Percentiles rank a stretch among this genome's conserved stretches.
Conservation (phyloP, 768 basidiomycete species). For the Tylopilus felleus region DNA sequence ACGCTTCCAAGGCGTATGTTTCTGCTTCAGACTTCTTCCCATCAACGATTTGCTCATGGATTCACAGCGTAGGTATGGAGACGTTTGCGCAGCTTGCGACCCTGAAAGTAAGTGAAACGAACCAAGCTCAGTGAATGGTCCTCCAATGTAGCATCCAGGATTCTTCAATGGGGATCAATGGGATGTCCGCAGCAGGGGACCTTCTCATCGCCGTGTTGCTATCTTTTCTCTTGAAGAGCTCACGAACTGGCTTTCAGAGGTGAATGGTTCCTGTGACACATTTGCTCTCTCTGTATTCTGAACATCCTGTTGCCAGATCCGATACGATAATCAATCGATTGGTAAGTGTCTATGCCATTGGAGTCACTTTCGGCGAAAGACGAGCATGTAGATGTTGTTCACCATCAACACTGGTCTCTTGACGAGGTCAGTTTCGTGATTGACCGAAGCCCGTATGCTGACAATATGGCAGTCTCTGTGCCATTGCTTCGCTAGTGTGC, state of each 20-base stretch:
- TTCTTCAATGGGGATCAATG: conserved; percentile 51
- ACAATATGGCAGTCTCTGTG: conserved; percentile 13
- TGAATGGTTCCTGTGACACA: not conserved
- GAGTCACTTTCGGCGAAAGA: not conserved
- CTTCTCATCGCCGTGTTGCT: conserved; percentile 48
- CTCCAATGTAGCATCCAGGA: conserved; percentile 10
- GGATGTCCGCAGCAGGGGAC: conserved; percentile 45
- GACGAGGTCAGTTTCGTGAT: conserved; percentile 26
- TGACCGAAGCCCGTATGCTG: not conserved
- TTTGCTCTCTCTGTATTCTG: not conserved
- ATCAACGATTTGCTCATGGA: conserved; percentile 6
- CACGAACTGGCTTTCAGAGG: conserved; percentile 53
- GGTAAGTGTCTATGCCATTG: conserved; percentile 6
- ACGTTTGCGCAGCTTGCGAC: conserved; percentile 38
- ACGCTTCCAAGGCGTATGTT: conserved; percentile 35
- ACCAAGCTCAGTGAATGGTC: not conserved
- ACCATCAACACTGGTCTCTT: conserved; percentile 42
- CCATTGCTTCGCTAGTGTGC: not conserved
- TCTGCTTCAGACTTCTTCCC: not conserved
- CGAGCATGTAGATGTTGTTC: conserved; percentile 44
- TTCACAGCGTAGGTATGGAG: conserved; percentile 22
- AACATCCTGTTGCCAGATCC: conserved; percentile 25
- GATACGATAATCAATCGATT: conserved; percentile 52
- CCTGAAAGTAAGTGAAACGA: conserved; percentile 37
- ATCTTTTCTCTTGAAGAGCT: conserved; percentile 42